Percentiles rank a stretch among this genome's conserved stretches.
Evolutionary conservation across 345 rosid genomes (phyloP).

Genomic region (Eucalyptus guilfoylei): DNA sequence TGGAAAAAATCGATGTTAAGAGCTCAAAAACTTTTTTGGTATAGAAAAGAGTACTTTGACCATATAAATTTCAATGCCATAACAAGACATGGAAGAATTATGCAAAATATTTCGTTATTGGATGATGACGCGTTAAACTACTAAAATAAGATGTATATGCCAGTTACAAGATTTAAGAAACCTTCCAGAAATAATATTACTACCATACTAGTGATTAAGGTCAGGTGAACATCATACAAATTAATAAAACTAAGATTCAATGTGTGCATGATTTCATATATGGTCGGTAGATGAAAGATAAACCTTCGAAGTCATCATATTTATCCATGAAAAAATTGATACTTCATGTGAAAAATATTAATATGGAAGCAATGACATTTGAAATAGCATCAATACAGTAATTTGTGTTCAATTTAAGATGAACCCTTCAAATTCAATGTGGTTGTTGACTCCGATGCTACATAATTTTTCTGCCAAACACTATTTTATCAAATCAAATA

Average conservation of each 20-base stretch:
- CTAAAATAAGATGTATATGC: neutral
- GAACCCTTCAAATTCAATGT: neutral
- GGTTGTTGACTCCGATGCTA: neutral
- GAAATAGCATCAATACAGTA: neutral
- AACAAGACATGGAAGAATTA: neutral
- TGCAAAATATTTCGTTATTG: neutral
- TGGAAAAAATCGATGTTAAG: neutral
- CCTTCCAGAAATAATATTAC: neutral
- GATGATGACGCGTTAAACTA: neutral
- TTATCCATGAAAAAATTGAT: neutral
- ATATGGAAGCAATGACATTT: neutral
- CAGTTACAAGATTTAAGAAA: neutral
- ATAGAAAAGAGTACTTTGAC: neutral
- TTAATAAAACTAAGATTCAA: neutral
- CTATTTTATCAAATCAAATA: neutral
- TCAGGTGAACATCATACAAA: neutral
- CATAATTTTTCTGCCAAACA: neutral
- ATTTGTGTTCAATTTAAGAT: neutral
- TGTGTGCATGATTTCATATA: neutral
- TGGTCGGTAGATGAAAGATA: neutral
- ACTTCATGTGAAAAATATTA: neutral
- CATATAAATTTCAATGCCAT: neutral
- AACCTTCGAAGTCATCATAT: neutral
- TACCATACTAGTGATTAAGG: neutral
- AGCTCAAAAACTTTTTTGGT: neutral